Conservation (phyloP, 208 protist species). For the Trypanosoma cruzi region DNA sequence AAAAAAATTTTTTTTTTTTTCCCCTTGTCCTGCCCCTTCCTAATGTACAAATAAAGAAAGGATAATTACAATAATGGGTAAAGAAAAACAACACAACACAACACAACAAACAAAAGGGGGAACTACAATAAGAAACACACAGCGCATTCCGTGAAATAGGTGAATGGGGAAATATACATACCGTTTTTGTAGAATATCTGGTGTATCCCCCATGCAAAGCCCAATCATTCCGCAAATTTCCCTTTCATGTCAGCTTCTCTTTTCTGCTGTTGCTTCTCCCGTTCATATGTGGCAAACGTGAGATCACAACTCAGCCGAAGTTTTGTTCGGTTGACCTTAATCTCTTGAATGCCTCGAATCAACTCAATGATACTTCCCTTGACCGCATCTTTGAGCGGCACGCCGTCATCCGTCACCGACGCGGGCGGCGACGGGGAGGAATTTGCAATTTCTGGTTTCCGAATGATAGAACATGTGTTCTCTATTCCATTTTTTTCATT, state of each 20-base stretch:
- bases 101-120: slow-evolving; percentile 10
- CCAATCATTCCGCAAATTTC: background rate
- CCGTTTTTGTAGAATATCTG: background rate
- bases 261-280: slow-evolving; percentile 35
- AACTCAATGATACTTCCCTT: slow-evolving; percentile 22
- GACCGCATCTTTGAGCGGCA: slow-evolving; percentile 9
- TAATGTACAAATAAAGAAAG: too few species aligned
- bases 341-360: slow-evolving; percentile 31
- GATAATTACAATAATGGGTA: background rate
- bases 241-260: background rate
- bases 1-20: too few species aligned
- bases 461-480: background rate
- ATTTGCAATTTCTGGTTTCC: background rate
- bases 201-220: background rate
- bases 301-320: slow-evolving; percentile 67
- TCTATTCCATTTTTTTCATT: background rate
- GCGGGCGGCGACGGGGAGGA: background rate
- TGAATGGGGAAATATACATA: background rate
- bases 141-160: background rate
- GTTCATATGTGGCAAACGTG: slow-evolving; percentile 62
- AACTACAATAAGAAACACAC: background rate
- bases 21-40: too few species aligned
- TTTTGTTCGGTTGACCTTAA: slow-evolving; percentile 38
- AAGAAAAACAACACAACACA: slow-evolving; percentile 1
- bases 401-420: background rate